Conservation (phyloP, 805 yeast genomes). For the Saccharomycopsis oosterbeekiorum region DNA sequence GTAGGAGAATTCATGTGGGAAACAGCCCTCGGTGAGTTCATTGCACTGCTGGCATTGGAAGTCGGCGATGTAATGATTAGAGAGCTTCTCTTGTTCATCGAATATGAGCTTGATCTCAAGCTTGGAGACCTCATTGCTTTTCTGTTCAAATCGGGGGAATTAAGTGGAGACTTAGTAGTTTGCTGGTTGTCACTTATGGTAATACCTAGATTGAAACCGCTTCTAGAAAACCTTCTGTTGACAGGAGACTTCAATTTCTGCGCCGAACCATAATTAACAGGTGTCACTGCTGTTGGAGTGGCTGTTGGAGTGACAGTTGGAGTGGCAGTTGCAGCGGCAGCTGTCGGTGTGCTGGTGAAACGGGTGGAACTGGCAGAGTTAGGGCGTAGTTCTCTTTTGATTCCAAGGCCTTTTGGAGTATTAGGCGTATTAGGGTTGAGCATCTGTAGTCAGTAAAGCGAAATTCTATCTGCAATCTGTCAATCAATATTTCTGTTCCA, state of each 20-base stretch:
- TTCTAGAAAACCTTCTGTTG: conserved; percentile 11
- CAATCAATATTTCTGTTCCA: not conserved
- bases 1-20: not conserved
- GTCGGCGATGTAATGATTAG: conserved; percentile 2
- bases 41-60: not conserved
- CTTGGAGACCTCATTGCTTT: conserved; percentile 1
- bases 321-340: not conserved
- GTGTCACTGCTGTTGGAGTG: not conserved
- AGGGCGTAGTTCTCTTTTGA: not conserved
- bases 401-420: not conserved
- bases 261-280: not conserved
- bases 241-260: not conserved
- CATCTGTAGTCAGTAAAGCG: not conserved
- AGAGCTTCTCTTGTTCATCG: conserved; percentile 2
- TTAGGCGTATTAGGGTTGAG: not conserved
- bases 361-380: not conserved
- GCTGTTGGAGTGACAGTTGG: not conserved
- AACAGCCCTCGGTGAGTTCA: conserved; percentile 3
- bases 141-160: conserved; percentile 3
- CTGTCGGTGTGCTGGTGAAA: not conserved
- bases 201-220: conserved; percentile 14
- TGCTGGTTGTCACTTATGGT: conserved; percentile 9
- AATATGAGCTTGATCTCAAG: not conserved
- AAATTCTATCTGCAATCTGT: not conserved
- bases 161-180: not conserved